These are phyloP conservation scores for Acanthamoeba royreba DNA, from an alignment of 208 protist genomes.

Conservation along the genomic window DNA sequence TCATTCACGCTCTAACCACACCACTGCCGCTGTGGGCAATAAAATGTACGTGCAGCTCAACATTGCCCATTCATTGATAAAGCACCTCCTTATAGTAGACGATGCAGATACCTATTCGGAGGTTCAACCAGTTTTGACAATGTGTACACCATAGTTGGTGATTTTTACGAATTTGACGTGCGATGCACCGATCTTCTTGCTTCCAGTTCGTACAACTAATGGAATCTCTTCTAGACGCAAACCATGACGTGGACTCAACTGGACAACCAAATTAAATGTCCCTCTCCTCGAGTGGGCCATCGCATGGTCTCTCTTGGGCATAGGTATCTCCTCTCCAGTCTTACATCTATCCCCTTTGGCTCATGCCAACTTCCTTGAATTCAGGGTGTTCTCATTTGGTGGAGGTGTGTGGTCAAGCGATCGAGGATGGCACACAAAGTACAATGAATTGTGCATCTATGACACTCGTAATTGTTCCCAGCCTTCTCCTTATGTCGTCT, in stretches of 20 bases:
- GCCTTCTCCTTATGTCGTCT: no score
- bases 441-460: constrained; percentile 4
- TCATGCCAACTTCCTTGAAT: no score
- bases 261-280: not conserved
- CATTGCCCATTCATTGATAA: no score
- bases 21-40: not conserved
- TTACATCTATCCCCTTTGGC: no score
- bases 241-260: not conserved
- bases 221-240: not conserved
- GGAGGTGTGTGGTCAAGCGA: not conserved
- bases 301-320: not conserved
- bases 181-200: not conserved
- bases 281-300: not conserved
- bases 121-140: not conserved
- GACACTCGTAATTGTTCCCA: not conserved
- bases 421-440: not conserved
- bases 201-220: not conserved
- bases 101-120: not conserved
- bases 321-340: not conserved
- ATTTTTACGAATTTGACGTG: not conserved
- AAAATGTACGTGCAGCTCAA: no score
- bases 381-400: not conserved
- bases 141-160: not conserved
- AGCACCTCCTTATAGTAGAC: not conserved
- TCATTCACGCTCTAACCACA: not conserved